phyloP scores from a whole-genome alignment of 805 yeast genomes.

The Saturnispora quitensis region DNA sequence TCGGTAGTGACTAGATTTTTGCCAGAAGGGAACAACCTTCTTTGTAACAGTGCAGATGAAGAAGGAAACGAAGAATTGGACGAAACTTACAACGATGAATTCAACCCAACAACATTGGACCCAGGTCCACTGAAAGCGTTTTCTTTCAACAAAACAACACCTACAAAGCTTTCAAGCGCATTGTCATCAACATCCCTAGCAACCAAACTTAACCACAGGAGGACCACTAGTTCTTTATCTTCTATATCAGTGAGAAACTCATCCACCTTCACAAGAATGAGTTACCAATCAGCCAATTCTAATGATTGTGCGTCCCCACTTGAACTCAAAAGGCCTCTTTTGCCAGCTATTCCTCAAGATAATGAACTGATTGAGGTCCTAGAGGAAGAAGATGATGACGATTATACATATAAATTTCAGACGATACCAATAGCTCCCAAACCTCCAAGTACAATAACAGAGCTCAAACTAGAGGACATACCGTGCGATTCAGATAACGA shows the following conservation, averaged over 20 bases:
- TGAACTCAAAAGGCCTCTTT: neutral
- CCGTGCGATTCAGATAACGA: constrained; percentile 1
- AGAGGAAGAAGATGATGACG: neutral
- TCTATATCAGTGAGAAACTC: neutral
- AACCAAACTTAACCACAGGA: neutral
- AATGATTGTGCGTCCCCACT: neutral
- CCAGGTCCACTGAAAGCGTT: neutral
- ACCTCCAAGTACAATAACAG: neutral
- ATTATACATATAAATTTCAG: neutral
- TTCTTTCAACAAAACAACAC: constrained; percentile 4
- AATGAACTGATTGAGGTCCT: neutral
- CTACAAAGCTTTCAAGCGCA: neutral
- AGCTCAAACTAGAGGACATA: neutral
- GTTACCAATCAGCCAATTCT: constrained; percentile 4
- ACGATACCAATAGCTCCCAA: neutral
- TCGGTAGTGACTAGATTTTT: neutral
- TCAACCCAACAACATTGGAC: neutral
- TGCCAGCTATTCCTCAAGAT: neutral
- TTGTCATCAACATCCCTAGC: neutral
- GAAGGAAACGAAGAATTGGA: neutral
- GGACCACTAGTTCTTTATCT: neutral
- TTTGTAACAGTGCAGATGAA: neutral
- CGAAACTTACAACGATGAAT: neutral
- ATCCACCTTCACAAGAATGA: neutral
- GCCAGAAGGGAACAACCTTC: neutral